Base-by-base conservation (phyloP, 352 stramenopile species). In the Elongisporangium prolatum region DNA sequence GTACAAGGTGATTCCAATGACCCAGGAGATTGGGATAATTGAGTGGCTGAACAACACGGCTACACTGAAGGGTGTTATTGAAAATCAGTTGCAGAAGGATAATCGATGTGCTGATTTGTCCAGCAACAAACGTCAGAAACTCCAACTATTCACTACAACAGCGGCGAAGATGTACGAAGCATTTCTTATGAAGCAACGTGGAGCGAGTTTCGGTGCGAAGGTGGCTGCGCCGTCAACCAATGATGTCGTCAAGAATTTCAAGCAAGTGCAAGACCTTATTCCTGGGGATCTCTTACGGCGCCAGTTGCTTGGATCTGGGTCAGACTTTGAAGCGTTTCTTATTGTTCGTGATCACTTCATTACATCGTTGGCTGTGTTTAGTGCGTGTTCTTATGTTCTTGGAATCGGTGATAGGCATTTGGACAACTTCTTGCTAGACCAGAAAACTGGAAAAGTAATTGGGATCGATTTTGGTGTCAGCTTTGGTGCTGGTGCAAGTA, bases 381-480 rank as follows among this genome's bases (percentile, higher is more conserved):
- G 72, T 61, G 77, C 89, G 13, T 96, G 78, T 50, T 87, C 82
- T 9, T 97, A 97, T 68, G 68, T 97, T 16, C 51, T 97, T 3
- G 91, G 91, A 20, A 97, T 97, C 51, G 91, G 91, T 14, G 91
- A 97, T 71, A 80, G 91, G 7, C 91, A 97, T 52, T 52, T 97
- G 52, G 91, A 97, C 56, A 97, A 97, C 56, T 96, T 97, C 55
- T 60, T 97, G 9, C 71, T 97, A 1, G 85, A 96, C 57, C 65
- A 86, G 40, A 59, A 57, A 7, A 85, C 67, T n/a, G 88, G 85
- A 1, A 68, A 69, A 20, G 72, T 97, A 24, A 88, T 97, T 51
- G 87, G 86, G 40, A 97, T 97, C 37, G 91, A 97, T 60, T 97
- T 97, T 64, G 91, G 91, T 14, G 85, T 95, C 56, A 96, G 89